These are phyloP conservation scores for Alternaria triticimaculans DNA, from an alignment of 2,329 filamentous ascomycete genomes.

Conservation along the genomic window DNA sequence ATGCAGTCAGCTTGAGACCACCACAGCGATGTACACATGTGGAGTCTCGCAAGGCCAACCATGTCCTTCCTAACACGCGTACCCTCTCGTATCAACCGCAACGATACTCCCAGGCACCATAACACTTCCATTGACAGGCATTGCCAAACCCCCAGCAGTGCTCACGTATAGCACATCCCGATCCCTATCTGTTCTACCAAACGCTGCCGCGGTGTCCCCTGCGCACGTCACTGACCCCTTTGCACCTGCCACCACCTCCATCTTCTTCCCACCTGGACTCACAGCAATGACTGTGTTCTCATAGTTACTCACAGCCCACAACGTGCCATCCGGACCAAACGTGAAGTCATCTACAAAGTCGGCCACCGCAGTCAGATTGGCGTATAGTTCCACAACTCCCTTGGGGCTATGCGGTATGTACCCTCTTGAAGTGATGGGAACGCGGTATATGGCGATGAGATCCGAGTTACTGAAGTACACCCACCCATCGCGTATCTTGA, in stretches of 20 bases:
- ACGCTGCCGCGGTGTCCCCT: not conserved
- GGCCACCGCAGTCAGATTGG: slow-evolving; percentile 4
- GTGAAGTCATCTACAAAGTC: slow-evolving; percentile 15
- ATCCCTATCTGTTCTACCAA: not conserved
- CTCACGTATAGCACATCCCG: not conserved
- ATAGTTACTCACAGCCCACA: slow-evolving; percentile 12
- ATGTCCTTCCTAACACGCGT: not conserved
- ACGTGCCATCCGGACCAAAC: slow-evolving; percentile 1
- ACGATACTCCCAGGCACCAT: slow-evolving; percentile 13
- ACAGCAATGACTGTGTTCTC: slow-evolving; percentile 2
- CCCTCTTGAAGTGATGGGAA: not conserved
- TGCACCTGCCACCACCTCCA: not conserved
- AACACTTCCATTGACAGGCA: slow-evolving; percentile 5
- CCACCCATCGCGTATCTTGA: not conserved
- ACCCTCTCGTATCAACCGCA: slow-evolving; percentile 6
- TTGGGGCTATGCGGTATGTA: not conserved
- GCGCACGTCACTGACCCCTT: not conserved
- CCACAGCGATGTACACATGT: not conserved
- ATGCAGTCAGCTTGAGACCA: not conserved
- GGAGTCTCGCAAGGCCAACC: not conserved
- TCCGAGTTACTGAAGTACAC: not conserved
- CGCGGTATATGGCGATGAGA: not conserved
- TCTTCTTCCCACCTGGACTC: not conserved
- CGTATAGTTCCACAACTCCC: not conserved
- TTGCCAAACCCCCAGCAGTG: not conserved